Evolutionary conservation across 345 rosid species (phyloP).

Genomic region (Ailanthus altissimus): DNA sequence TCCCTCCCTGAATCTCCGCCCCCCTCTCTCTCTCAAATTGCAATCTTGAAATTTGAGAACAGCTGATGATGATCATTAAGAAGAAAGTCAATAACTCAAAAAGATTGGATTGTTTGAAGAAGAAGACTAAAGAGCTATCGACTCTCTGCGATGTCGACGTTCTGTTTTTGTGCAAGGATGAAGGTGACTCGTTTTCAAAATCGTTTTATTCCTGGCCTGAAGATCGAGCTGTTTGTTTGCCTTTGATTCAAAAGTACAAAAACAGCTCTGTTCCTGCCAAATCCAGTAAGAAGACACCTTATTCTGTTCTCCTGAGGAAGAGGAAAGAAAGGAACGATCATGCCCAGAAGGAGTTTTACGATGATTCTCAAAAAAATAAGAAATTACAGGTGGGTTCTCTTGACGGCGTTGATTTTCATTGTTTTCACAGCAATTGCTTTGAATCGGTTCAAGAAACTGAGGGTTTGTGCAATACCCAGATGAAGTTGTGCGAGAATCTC

Average conservation of each 20-base stretch:
- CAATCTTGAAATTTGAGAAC: not conserved
- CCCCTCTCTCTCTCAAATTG: not conserved
- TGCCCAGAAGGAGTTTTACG: not conserved
- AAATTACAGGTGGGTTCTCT: not conserved
- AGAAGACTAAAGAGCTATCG: not conserved
- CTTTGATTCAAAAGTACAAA: constrained; percentile 1
- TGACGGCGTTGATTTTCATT: not conserved
- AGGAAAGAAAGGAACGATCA: not conserved
- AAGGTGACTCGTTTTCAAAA: not conserved
- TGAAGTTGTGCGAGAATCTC: not conserved
- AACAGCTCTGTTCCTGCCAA: not conserved
- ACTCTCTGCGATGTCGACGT: not conserved
- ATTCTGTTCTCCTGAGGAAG: not conserved
- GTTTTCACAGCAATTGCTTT: not conserved
- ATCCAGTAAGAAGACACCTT: not conserved
- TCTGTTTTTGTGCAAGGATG: not conserved
- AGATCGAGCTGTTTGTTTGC: not conserved
- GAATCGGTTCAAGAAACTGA: not conserved
- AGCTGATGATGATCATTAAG: not conserved
- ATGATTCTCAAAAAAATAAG: not conserved
- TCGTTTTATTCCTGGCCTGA: constrained; percentile 4
- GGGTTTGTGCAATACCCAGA: not conserved
- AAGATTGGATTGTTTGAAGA: constrained; percentile 8
- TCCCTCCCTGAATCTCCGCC: not conserved
- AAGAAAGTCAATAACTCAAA: not conserved